phyloP scores from a whole-genome alignment of 164 flowering plant species.

The Amborella trichopoda region DNA sequence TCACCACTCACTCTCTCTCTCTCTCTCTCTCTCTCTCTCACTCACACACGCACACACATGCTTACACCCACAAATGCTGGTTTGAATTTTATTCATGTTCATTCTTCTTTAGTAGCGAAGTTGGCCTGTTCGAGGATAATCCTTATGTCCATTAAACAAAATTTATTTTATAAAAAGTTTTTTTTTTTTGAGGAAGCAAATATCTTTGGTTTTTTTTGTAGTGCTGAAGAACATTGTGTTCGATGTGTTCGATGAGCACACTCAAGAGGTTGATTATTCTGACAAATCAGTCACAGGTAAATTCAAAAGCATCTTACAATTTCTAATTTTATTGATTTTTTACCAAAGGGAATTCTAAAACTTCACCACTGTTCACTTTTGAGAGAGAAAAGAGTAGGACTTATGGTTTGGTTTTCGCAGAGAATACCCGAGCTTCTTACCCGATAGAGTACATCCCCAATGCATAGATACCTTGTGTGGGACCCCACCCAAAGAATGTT shows the following conservation, averaged over 20 bases:
- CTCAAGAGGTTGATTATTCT: slow-evolving; percentile 75
- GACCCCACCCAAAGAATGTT: slow-evolving; percentile 93
- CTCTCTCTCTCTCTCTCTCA: too few species aligned
- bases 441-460: slow-evolving; percentile 97
- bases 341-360: neutral
- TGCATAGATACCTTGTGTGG: slow-evolving; percentile 93
- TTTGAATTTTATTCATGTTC: too few species aligned
- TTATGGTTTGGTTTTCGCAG: slow-evolving; percentile 26
- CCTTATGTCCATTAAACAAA: too few species aligned
- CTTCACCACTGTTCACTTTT: neutral
- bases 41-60: too few species aligned
- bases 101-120: too few species aligned
- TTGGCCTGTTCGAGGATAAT: too few species aligned
- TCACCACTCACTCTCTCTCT: too few species aligned
- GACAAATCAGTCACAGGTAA: slow-evolving; percentile 99
- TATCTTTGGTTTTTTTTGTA: too few species aligned
- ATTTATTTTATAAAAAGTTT: too few species aligned
- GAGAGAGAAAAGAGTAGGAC: neutral
- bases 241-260: slow-evolving; percentile 97
- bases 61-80: too few species aligned
- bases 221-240: slow-evolving; percentile 93
- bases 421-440: slow-evolving; percentile 93
- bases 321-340: neutral
- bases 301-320: neutral
- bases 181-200: too few species aligned